phyloP scores from a whole-genome alignment of 1,284 basidiomycete genomes.

The Ceratobasidium sp. region DNA sequence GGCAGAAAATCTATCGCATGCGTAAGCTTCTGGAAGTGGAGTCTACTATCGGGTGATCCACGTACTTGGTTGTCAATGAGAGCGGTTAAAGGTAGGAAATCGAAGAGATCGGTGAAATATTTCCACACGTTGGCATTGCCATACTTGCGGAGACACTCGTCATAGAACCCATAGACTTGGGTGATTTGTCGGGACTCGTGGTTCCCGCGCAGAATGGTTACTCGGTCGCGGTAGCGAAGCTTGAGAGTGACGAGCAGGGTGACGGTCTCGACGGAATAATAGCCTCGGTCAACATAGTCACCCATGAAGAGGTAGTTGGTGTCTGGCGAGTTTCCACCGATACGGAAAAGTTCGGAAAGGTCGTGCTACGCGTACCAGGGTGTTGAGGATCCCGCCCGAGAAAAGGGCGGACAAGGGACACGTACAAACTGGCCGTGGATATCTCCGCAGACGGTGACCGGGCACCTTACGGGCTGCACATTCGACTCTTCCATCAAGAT shows the following conservation, averaged over 20 bases:
- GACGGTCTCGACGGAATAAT: slow-evolving; percentile 99
- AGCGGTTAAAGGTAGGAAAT: slow-evolving; percentile 96
- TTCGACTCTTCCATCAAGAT: slow-evolving; percentile 98
- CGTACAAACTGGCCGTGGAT: slow-evolving; percentile 99
- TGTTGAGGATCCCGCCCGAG: slow-evolving; percentile 14
- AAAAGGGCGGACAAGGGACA: slow-evolving; percentile 47
- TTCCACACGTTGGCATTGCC: slow-evolving; percentile 99
- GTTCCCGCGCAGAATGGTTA: slow-evolving; percentile 97
- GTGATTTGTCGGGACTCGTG: slow-evolving; percentile 99
- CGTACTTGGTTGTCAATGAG: slow-evolving; percentile 98
- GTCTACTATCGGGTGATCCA: slow-evolving; percentile 44
- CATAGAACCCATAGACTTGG: slow-evolving; percentile 99
- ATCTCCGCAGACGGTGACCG: slow-evolving; percentile 96
- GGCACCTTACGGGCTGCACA: slow-evolving; percentile 97
- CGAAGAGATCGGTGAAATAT: slow-evolving; percentile 98
- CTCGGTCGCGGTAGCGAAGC: slow-evolving; percentile 96
- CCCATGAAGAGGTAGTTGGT: slow-evolving; percentile 99
- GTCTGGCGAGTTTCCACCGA: slow-evolving; percentile 99
- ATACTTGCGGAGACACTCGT: slow-evolving; percentile 99
- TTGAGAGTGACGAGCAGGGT: slow-evolving; percentile 98
- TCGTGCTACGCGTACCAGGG: slow-evolving; percentile 74
- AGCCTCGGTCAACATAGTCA: slow-evolving; percentile 99
- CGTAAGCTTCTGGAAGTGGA: slow-evolving; percentile 28
- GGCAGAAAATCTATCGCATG: slow-evolving; percentile 90
- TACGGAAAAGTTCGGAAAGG: slow-evolving; percentile 98